phyloP scores from a whole-genome alignment of 768 basidiomycete species.

The Pholiota molesta region DNA sequence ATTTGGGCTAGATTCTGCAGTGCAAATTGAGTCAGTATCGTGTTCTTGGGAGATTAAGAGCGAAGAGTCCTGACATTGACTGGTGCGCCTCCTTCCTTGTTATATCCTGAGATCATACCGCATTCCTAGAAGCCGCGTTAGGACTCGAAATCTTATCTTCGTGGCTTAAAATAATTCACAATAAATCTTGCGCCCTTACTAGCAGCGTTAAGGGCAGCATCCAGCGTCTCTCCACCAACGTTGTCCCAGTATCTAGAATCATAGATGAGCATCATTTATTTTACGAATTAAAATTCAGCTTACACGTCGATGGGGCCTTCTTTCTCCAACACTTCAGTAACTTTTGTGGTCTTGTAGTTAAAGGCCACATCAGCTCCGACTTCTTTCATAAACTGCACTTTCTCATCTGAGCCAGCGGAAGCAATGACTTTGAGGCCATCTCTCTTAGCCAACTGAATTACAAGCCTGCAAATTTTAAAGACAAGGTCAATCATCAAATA shows the following conservation, averaged over 20 bases:
- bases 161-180: conserved; percentile 32
- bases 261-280: no score
- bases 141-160: background rate
- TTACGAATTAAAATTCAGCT: no score
- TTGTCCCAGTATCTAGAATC: conserved; percentile 55
- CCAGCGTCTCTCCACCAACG: conserved; percentile 62
- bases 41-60: no score
- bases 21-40: background rate
- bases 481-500: background rate
- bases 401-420: conserved; percentile 72
- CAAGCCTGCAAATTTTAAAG: conserved; percentile 42
- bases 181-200: conserved; percentile 51
- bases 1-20: conserved; percentile 38
- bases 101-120: conserved; percentile 44
- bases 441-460: conserved; percentile 53
- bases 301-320: conserved; percentile 56
- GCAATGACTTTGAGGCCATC: conserved; percentile 68
- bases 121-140: conserved; percentile 34
- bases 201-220: conserved; percentile 53
- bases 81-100: conserved; percentile 28
- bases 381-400: conserved; percentile 61
- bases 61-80: conserved; percentile 28
- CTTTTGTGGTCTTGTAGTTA: conserved; percentile 70
- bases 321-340: conserved; percentile 50
- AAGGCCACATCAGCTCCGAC: conserved; percentile 72